Conservation (phyloP, 169 alveolate species). For the Plasmodium chabaudi region DNA sequence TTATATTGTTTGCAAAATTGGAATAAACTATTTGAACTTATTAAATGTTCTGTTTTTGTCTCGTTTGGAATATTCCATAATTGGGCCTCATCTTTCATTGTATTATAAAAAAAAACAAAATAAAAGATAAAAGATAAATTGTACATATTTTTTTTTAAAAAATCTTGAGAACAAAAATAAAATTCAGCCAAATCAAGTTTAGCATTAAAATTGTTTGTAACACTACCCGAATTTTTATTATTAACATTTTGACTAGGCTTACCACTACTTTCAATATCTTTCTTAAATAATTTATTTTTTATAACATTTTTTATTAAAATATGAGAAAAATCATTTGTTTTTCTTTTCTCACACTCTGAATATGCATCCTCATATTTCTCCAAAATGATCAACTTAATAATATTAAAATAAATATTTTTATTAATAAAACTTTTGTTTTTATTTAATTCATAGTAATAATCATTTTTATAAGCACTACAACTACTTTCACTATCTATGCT, state of each 20-base stretch:
- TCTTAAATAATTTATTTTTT: neutral
- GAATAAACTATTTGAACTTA: too few relatives aligned
- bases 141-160: conserved; percentile 6
- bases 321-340: conserved; percentile 10
- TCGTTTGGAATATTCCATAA: too few relatives aligned
- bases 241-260: neutral
- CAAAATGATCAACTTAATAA: conserved; percentile 30
- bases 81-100: neutral
- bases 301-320: conserved; percentile 9
- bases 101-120: conserved; percentile 22
- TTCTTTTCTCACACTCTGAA: conserved; percentile 4
- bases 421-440: conserved; percentile 12
- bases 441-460: neutral
- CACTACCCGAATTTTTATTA: neutral
- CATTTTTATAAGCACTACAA: neutral
- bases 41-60: too few relatives aligned
- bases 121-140: conserved; percentile 31
- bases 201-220: neutral
- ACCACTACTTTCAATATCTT: neutral
- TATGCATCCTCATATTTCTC: conserved; percentile 17
- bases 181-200: conserved; percentile 1
- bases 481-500: neutral
- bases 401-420: conserved; percentile 1
- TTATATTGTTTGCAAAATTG: too few relatives aligned
- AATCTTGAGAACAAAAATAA: conserved; percentile 17